Evolutionary conservation across 306 rosid species (phyloP).

Genomic region (Vicia sativa): DNA sequence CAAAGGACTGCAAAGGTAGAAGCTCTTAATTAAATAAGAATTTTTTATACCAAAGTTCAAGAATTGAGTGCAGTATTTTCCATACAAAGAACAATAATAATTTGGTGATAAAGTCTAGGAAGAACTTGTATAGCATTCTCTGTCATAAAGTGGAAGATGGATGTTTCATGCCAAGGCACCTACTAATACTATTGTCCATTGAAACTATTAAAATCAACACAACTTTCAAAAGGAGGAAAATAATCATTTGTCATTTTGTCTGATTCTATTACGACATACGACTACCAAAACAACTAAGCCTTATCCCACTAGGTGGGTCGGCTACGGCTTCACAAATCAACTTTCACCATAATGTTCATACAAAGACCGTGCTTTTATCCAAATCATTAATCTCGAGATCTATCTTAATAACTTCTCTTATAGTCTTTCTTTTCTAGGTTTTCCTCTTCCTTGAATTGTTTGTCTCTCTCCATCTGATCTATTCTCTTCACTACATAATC

Average conservation of each 20-base stretch:
- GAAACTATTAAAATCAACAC: conserved; percentile 6
- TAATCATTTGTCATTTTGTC: not conserved
- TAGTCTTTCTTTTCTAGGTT: too few species aligned
- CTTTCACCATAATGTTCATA: too few species aligned
- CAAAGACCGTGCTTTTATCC: too few species aligned
- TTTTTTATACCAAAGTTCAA: conserved; percentile 9
- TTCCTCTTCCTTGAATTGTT: too few species aligned
- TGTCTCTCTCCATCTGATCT: too few species aligned
- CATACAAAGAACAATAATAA: not conserved
- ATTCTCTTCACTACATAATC: too few species aligned
- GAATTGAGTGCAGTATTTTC: not conserved
- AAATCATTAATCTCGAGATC: too few species aligned
- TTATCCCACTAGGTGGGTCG: too few species aligned
- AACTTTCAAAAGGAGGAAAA: not conserved
- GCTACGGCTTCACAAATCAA: too few species aligned
- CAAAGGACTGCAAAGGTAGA: conserved; percentile 18
- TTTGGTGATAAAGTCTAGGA: not conserved
- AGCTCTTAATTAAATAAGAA: not conserved
- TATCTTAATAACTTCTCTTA: too few species aligned
- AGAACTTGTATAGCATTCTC: conserved; percentile 5
- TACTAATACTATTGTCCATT: not conserved
- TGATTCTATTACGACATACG: not conserved
- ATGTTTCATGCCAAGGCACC: not conserved
- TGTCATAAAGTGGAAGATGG: not conserved
- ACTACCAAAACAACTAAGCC: too few species aligned